Evolutionary conservation across 306 rosid genomes (phyloP).

Genomic region (Sindora glabra): DNA sequence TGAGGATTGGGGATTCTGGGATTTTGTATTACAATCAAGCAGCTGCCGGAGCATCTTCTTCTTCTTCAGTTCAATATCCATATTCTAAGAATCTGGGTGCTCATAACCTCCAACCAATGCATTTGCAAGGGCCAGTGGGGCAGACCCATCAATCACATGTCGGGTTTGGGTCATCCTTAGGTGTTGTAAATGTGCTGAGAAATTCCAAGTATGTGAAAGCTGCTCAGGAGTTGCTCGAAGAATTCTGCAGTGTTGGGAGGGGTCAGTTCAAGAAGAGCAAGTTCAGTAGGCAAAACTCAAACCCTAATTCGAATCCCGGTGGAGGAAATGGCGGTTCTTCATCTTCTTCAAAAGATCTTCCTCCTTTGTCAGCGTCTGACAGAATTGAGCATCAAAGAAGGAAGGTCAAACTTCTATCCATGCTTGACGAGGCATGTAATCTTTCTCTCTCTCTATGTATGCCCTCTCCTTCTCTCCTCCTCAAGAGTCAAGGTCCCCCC

Average conservation of each 20-base stretch:
- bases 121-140: slow-evolving; percentile 35
- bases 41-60: slow-evolving; percentile 17
- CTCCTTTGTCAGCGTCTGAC: slow-evolving; percentile 61
- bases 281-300: slow-evolving; percentile 34
- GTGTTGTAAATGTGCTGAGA: slow-evolving; percentile 58
- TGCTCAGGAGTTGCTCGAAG: slow-evolving; percentile 72
- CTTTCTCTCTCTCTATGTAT: slow-evolving; percentile 34
- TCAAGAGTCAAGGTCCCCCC: slow-evolving; percentile 46
- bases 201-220: slow-evolving; percentile 72
- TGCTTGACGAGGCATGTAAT: slow-evolving; percentile 90
- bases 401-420: slow-evolving; percentile 77
- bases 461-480: slow-evolving; percentile 36
- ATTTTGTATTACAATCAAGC: slow-evolving; percentile 38
- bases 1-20: slow-evolving; percentile 42
- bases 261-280: slow-evolving; percentile 66
- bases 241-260: slow-evolving; percentile 82
- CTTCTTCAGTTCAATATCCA: slow-evolving; percentile 22
- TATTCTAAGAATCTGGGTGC: slow-evolving; percentile 37
- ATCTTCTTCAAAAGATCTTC: slow-evolving; percentile 47
- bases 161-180: slow-evolving; percentile 44
- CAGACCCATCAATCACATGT: slow-evolving; percentile 36
- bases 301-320: slow-evolving; percentile 58
- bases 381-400: slow-evolving; percentile 86
- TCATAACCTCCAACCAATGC: slow-evolving; percentile 30
- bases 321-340: slow-evolving; percentile 34